These are phyloP conservation scores for Verticillium zaregamsianum DNA, from an alignment of 2,329 filamentous ascomycete species.

Conservation along the genomic window DNA sequence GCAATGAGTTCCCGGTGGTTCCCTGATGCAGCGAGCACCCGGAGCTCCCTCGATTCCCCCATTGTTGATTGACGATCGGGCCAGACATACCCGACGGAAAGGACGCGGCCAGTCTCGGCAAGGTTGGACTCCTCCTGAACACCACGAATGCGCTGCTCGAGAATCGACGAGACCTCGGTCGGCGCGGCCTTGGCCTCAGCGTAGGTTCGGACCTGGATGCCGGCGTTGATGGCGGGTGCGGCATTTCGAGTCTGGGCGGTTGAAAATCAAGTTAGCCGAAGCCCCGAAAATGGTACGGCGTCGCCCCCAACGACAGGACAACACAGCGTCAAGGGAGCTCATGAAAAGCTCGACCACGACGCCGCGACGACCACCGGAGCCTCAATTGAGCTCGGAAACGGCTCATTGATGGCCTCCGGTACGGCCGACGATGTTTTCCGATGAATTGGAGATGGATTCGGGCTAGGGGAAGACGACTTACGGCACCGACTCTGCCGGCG, in stretches of 20 bases:
- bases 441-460: slow-evolving; percentile 41
- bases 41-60: background rate
- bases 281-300: slow-evolving; percentile 35
- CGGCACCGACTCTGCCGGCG: slow-evolving; percentile 84
- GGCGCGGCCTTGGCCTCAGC: slow-evolving; percentile 93
- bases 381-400: slow-evolving; percentile 30
- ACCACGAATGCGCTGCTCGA: slow-evolving; percentile 98
- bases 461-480: slow-evolving; percentile 59
- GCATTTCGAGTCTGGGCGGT: slow-evolving; percentile 74
- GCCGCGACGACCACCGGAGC: slow-evolving; percentile 12
- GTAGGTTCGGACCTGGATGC: slow-evolving; percentile 78
- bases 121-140: slow-evolving; percentile 95
- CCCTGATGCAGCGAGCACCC: background rate
- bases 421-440: slow-evolving; percentile 34
- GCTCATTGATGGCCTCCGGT: slow-evolving; percentile 32
- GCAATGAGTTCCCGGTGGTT: background rate
- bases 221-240: slow-evolving; percentile 72
- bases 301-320: slow-evolving; percentile 18
- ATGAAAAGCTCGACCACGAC: slow-evolving; percentile 24
- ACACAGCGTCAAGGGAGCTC: slow-evolving; percentile 26
- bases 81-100: slow-evolving; percentile 90
- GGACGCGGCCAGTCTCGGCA: slow-evolving; percentile 97
- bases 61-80: slow-evolving; percentile 6
- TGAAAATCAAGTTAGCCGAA: slow-evolving; percentile 52
- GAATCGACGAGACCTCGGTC: slow-evolving; percentile 98